phyloP scores from a whole-genome alignment of 140 eudicot species.

The Flaveria floridana region DNA sequence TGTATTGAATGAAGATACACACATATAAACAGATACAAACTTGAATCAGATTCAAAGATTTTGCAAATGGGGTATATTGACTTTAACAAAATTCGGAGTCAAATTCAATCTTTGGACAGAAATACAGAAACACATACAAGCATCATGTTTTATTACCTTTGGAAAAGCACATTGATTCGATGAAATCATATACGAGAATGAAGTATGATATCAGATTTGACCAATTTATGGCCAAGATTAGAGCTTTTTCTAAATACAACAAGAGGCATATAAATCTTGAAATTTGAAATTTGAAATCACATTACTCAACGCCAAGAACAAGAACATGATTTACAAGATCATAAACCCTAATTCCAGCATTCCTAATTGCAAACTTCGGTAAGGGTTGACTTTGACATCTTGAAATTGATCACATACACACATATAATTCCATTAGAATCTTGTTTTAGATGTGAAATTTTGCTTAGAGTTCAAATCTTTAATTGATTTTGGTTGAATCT shows the following conservation, averaged over 20 bases:
- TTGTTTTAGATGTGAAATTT: slow-evolving; percentile 1
- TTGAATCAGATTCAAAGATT: no score
- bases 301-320: slow-evolving; percentile 33
- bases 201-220: slow-evolving; percentile 29
- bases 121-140: slow-evolving; percentile 17
- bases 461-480: neutral
- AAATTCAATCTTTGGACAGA: slow-evolving; percentile 14
- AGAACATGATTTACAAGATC: slow-evolving; percentile 25
- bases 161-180: slow-evolving; percentile 37
- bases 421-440: slow-evolving; percentile 16
- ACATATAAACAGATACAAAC: no score
- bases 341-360: slow-evolving; percentile 44
- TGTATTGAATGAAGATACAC: no score
- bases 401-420: slow-evolving; percentile 17
- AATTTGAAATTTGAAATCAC: slow-evolving; percentile 39
- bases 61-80: neutral
- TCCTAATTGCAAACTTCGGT: neutral
- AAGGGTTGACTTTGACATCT: slow-evolving; percentile 14
- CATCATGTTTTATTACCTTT: slow-evolving; percentile 29
- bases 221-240: slow-evolving; percentile 29
- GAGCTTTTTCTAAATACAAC: slow-evolving; percentile 33
- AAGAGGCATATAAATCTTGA: slow-evolving; percentile 29
- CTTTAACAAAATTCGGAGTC: slow-evolving; percentile 18
- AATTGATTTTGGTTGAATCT: slow-evolving; percentile 14
- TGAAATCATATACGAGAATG: slow-evolving; percentile 27